These are phyloP conservation scores for Gossypium anomalum DNA, from an alignment of 345 rosid species.

Conservation along the genomic window DNA sequence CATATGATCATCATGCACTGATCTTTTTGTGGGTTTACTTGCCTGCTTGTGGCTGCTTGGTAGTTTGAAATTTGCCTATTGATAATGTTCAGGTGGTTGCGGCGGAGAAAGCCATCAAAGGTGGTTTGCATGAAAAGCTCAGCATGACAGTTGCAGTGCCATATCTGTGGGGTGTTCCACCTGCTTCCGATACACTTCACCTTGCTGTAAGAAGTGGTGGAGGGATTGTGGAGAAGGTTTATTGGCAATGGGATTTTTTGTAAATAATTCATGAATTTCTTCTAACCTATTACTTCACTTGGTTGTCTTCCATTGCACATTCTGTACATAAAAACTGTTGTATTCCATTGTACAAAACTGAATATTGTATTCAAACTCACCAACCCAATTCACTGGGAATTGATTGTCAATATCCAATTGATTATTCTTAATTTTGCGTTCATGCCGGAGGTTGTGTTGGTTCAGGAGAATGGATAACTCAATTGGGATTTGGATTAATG, in stretches of 20 bases:
- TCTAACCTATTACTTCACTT: conserved; percentile 9
- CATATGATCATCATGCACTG: not conserved
- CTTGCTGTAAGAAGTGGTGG: conserved; percentile 89
- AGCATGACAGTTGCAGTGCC: conserved; percentile 92
- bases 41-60: not conserved
- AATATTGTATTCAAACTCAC: not conserved
- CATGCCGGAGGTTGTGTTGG: not conserved
- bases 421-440: conserved; percentile 9
- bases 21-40: not conserved
- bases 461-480: no score
- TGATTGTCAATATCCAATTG: conserved; percentile 13
- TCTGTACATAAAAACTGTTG: not conserved
- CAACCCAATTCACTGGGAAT: conserved; percentile 2
- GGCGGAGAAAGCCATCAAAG: conserved; percentile 71
- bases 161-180: conserved; percentile 95
- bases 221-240: conserved; percentile 87
- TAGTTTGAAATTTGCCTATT: not conserved
- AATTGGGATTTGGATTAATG: no score
- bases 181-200: conserved; percentile 89
- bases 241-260: conserved; percentile 92
- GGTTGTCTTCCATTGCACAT: not conserved
- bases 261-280: conserved; percentile 24
- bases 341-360: not conserved
- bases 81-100: conserved; percentile 50
- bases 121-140: conserved; percentile 84